Base-by-base conservation (phyloP, 2,329 filamentous ascomycete genomes). In the Claviceps paspali region DNA sequence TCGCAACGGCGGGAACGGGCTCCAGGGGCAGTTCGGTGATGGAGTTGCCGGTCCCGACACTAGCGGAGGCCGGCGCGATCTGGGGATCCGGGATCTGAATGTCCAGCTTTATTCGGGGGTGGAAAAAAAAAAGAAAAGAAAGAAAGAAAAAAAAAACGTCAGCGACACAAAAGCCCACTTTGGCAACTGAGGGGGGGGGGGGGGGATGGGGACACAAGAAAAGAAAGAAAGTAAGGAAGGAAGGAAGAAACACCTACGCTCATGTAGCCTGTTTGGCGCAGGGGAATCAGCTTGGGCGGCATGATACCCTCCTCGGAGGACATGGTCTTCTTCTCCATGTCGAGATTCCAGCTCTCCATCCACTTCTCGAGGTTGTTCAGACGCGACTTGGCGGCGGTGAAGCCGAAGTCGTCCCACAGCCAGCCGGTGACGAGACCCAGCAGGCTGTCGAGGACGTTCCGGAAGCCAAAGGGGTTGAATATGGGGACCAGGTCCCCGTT, bases 331-430 rank as follows among this genome's bases (percentile, higher is more conserved):
- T 68, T 70, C 50, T 75, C 73, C 67, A 77, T 73, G 43, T 83
- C 73, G 7, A 56, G 53, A 54, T 98, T 98, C 87, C 88, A 95
- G 41, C 76, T 69, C 45, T 92, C 82, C 38, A 98, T 71, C 76
- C 83, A 94, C 27, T 56, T 58, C 59, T 98, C 91, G 14, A 95
- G 61, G 8, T 62, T 67, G 38, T 67, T 70, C 32, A 94, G 56
- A 38, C 78, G 70, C 17, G 67, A 63, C 62, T 96, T 96, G 41
- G 81, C 71, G 7, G 70, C 76, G 3, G 82, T 82, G 26, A 84
- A 60, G 2, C 88, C 86, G 17, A 88, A 50, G 53, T 96, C 88
- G 41, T 98, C 91, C 85, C 86, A 96, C 24, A 96, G 51, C 83
- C 87, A 98, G 17, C 88, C 83, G 0, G 91, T 96, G 24, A 86